Evolutionary conservation across 1,139 yeast species (phyloP).

Genomic region (Yamadazyma diospyri): DNA sequence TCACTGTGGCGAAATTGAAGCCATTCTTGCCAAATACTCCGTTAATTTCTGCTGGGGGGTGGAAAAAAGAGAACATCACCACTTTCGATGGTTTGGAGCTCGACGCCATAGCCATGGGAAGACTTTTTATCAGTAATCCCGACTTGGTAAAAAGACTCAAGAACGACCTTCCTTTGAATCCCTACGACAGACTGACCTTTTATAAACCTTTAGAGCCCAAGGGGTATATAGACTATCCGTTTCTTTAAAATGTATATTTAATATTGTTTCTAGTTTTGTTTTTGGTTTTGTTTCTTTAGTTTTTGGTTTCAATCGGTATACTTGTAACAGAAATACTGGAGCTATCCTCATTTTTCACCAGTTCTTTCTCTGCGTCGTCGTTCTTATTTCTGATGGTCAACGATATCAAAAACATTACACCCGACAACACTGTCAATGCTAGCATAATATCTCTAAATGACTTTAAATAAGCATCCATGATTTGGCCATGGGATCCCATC

Average conservation of each 20-base stretch:
- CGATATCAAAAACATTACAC: slow-evolving; percentile 13
- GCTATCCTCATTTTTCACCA: background rate
- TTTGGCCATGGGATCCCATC: background rate
- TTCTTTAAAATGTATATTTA: slow-evolving; percentile 1
- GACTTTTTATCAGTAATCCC: slow-evolving; percentile 47
- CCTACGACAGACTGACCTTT: slow-evolving; percentile 22
- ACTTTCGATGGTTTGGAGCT: slow-evolving; percentile 7
- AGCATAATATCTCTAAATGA: slow-evolving; percentile 11
- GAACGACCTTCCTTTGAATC: slow-evolving; percentile 12
- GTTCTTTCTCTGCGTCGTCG: slow-evolving; percentile 4
- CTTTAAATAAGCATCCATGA: background rate
- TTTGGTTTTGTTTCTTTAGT: background rate
- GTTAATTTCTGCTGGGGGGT: slow-evolving; percentile 16
- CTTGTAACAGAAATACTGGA: slow-evolving; percentile 1
- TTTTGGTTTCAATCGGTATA: slow-evolving; percentile 3
- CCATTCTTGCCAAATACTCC: slow-evolving; percentile 14
- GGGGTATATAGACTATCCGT: slow-evolving; percentile 10
- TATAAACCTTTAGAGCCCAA: slow-evolving; percentile 14
- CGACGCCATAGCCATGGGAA: slow-evolving; percentile 37
- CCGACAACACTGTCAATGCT: slow-evolving; percentile 12
- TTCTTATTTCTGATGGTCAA: slow-evolving; percentile 11
- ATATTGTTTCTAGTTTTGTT: too few relatives aligned
- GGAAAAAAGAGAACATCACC: slow-evolving; percentile 10
- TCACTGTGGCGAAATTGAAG: slow-evolving; percentile 12
- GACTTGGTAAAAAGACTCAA: slow-evolving; percentile 40